These are phyloP conservation scores for Hirschfeldia incana DNA, from an alignment of 345 rosid species.

Conservation along the genomic window DNA sequence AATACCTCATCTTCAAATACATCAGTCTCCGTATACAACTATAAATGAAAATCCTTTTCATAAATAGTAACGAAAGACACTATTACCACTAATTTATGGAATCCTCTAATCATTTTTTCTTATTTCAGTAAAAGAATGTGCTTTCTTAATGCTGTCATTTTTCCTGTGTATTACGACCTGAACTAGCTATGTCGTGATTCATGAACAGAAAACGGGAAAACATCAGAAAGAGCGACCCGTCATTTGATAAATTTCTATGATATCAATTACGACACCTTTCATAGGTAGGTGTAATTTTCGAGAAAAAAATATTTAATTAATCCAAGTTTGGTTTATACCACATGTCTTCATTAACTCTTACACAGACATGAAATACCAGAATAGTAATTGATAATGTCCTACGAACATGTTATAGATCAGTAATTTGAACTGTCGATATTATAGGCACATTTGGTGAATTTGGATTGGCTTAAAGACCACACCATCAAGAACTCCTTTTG, in stretches of 20 bases:
- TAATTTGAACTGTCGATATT: background rate
- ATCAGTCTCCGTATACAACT: background rate
- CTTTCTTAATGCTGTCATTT: background rate
- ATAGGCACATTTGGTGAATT: background rate
- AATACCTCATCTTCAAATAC: background rate
- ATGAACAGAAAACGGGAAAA: background rate
- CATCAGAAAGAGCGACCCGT: background rate
- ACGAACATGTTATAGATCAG: background rate
- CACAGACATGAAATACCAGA: background rate
- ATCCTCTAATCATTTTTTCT: background rate
- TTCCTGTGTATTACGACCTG: background rate
- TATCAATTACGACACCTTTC: background rate
- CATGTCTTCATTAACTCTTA: background rate
- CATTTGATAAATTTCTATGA: background rate
- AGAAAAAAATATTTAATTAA: background rate
- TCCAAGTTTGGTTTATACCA: background rate
- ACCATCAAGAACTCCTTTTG: slow-evolving; percentile 1
- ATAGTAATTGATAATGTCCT: background rate
- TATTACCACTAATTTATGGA: background rate
- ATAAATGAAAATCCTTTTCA: background rate
- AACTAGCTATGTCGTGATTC: background rate
- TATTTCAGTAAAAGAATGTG: background rate
- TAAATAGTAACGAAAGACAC: background rate
- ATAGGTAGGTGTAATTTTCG: background rate
- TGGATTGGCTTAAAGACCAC: background rate